Evolutionary conservation across 306 rosid species (phyloP), one percentile per base, ranked within the genome.

Genomic region (Clitoria ternatea): DNA sequence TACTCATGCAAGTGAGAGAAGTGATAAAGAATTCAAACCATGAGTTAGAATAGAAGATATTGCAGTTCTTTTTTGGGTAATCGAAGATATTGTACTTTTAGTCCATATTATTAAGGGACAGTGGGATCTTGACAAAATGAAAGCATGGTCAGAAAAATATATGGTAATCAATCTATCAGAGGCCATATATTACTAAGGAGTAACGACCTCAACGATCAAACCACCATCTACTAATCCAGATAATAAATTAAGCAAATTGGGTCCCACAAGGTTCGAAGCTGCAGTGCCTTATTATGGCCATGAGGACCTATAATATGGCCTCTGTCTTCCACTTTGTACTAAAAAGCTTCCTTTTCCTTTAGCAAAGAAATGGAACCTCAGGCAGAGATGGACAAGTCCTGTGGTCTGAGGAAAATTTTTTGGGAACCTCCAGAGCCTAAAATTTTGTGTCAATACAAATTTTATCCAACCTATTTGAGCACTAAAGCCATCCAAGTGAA

Each of bases 401-500:
- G 32, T 74, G 80, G 55, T 2, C 37, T 22, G 44, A 52, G 66
- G 35, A 72, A 77, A 64, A 40, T 39, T 19, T 39, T 22, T 0
- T 20, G 64, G 22, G 72, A 23, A 56, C 14, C n/a, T 30, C 13
- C 63, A 33, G 22, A 70, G 61, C 48, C 45, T 32, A 72, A 76
- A 52, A 60, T 33, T 27, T 44, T 72, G 0, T 81, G 81, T 19
- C 63, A 47, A 5, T 77, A 77, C 80, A 77, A 81, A 50, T 77
- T 67, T 33, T 68, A 81, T 55, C 85, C 85, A 29, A 12, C 79
- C 42, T 67, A 81, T 20, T 10, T 50, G 72, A 13, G 69, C 23
- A 22, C 82, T 3, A 47, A 57, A 45, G 69, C 45, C 10, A 67
- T 81, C 57, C 85, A 72, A 44, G 14, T 72, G 57, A 73, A 73